phyloP scores from a whole-genome alignment of 352 stramenopile species.

The Phytophthora citrophthora region DNA sequence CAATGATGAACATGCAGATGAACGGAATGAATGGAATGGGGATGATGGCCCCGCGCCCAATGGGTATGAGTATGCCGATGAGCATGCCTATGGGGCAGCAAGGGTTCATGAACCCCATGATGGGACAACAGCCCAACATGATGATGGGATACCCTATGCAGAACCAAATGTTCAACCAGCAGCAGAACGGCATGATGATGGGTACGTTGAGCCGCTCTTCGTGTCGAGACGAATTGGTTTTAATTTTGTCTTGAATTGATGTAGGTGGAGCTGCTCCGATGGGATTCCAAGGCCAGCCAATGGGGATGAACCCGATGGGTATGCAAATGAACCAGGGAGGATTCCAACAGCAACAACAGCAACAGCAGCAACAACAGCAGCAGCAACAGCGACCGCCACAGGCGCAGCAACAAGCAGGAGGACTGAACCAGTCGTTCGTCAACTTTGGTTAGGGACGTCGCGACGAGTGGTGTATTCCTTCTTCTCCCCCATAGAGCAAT shows the following conservation, averaged over 20 bases:
- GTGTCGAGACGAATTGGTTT: neutral
- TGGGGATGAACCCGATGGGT: constrained; percentile 71
- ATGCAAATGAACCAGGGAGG: constrained; percentile 62
- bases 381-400: constrained; percentile 39
- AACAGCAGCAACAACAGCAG: constrained; percentile 37
- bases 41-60: constrained; percentile 34
- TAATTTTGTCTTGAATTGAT: neutral
- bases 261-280: constrained; percentile 47
- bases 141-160: constrained; percentile 49
- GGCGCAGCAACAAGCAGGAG: constrained; percentile 49
- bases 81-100: constrained; percentile 52
- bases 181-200: constrained; percentile 64
- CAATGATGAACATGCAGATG: constrained; percentile 62
- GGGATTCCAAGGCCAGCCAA: constrained; percentile 56
- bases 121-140: constrained; percentile 48
- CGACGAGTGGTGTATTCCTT: constrained; percentile 41
- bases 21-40: constrained; percentile 41
- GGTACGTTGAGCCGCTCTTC: constrained; percentile 38
- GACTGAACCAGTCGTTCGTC: constrained; percentile 81
- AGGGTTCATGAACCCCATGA: constrained; percentile 45
- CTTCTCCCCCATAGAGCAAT: constrained; percentile 36
- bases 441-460: constrained; percentile 58
- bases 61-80: constrained; percentile 44
- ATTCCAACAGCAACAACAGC: constrained; percentile 37
- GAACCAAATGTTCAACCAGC: constrained; percentile 59